A percentile compares a stretch with the other conserved stretches of the same genome.
Evolutionary conservation across 352 stramenopile species (phyloP).

Genomic region (Blastocystis sp.): DNA sequence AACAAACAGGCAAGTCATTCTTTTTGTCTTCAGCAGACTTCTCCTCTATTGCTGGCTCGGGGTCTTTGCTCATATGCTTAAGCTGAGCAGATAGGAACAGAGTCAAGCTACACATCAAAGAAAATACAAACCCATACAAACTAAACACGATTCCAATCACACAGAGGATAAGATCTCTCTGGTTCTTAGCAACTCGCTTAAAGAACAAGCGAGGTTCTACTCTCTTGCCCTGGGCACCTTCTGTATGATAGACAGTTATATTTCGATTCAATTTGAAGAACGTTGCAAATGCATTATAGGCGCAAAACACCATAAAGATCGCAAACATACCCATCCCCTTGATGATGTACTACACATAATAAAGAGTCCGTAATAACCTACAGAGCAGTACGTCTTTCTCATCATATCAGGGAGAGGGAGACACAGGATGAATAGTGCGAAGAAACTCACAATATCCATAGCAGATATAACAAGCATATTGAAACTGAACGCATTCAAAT

Average conservation of each 20-base stretch:
- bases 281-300: conserved; percentile 26
- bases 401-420: conserved; percentile 44
- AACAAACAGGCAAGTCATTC: conserved; percentile 55
- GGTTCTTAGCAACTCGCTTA: conserved; percentile 55
- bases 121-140: neutral
- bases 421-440: neutral
- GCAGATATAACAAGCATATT: conserved; percentile 24
- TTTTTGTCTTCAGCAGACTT: conserved; percentile 52
- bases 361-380: neutral
- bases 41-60: conserved; percentile 1
- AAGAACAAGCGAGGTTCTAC: neutral
- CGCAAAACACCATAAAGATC: conserved; percentile 59
- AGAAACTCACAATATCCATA: neutral
- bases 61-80: neutral
- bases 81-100: conserved; percentile 21
- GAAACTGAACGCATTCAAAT: conserved; percentile 52
- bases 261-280: conserved; percentile 9
- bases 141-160: neutral
- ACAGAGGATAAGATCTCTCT: conserved; percentile 57
- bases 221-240: neutral
- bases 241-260: neutral
- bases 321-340: neutral
- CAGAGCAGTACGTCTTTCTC: neutral
- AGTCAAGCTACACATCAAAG: neutral
- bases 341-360: neutral